Evolutionary conservation across 306 rosid genomes (phyloP).

Genomic region (Trifolium repens): DNA sequence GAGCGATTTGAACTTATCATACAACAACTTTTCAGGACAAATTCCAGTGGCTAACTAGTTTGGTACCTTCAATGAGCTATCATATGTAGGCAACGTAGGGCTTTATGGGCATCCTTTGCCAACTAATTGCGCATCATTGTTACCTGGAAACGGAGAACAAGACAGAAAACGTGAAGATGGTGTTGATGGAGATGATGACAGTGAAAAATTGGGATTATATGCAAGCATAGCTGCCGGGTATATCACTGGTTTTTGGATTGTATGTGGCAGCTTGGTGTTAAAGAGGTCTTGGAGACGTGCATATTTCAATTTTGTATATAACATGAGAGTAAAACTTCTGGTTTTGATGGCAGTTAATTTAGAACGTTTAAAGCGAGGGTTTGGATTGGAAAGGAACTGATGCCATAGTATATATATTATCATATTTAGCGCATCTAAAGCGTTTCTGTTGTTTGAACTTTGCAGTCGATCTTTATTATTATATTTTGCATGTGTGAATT

Average conservation of each 20-base stretch:
- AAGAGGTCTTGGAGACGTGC: constrained; percentile 41
- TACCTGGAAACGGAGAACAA: background rate
- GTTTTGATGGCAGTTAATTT: background rate
- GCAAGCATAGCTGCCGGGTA: constrained; percentile 28
- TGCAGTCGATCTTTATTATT: background rate
- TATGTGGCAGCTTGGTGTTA: constrained; percentile 30
- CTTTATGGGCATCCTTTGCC: constrained; percentile 20
- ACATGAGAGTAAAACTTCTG: constrained; percentile 8
- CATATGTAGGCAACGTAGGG: constrained; percentile 27
- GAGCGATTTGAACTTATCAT: constrained; percentile 32
- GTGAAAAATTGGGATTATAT: constrained; percentile 25
- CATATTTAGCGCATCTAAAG: too few species aligned
- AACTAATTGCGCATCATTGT: background rate
- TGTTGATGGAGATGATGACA: constrained; percentile 20
- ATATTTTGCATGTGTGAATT: background rate
- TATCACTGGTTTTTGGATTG: constrained; percentile 28
- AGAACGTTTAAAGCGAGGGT: constrained; percentile 7
- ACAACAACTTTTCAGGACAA: constrained; percentile 32
- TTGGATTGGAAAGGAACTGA: constrained; percentile 25
- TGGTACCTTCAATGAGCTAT: background rate
- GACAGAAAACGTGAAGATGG: constrained; percentile 8
- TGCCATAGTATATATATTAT: background rate
- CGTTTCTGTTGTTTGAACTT: background rate
- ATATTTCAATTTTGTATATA: constrained; percentile 31
- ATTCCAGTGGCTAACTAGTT: constrained; percentile 39